Evolutionary conservation across 805 yeast genomes (phyloP), one percentile per base, ranked within the genome.

Genomic region (Metschnikowia gelsemii): DNA sequence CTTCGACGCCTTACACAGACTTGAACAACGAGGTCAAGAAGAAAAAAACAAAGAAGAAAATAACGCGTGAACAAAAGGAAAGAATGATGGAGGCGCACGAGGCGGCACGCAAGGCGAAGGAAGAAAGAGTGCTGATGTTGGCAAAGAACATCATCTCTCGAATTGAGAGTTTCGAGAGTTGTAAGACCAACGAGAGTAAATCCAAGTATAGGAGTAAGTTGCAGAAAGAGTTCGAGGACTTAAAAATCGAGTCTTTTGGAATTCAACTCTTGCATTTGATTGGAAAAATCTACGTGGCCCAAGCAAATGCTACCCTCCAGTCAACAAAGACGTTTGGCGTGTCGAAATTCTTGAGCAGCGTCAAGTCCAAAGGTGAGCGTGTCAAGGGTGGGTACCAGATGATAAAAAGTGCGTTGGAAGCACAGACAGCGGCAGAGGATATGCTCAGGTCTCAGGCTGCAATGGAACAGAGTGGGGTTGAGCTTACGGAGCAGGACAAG

Each of bases 241-340:
- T 93, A 58, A 93, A 93, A 62, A 79, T 88, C 75, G 99, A 93
- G 71, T 87, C 96, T 40, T 93, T 93, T 67, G 99, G 99, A 11
- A 65, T 91, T 37, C 96, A 91, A 64, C 72, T 93, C 37, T 68
- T 91, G 50, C 89, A 84, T 51, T 69, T 91, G 14, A 84, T 93
- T 47, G 97, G 98, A 14, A 76, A 75, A 46, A 78, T 87, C 4
- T 93, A 93, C 63, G 73, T 73, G 42, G 71, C 76, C 25, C 88
- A 88, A 57, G 95, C 95, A 2, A 71, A 78, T 43, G 87, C 85
- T 18, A 80, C 78, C 44, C 66, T 88, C 39, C 80, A 78, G 56
- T 79, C 96, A 0, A 82, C 82, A 55, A 86, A 81, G 61, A 84
- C 91, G 24, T 77, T 87, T 52, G 99, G 99, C 1, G 75, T 93